A percentile compares a stretch with the other conserved stretches of the same genome.
Conservation (phyloP, 345 rosid species). For the Hibiscus mutabilis region DNA sequence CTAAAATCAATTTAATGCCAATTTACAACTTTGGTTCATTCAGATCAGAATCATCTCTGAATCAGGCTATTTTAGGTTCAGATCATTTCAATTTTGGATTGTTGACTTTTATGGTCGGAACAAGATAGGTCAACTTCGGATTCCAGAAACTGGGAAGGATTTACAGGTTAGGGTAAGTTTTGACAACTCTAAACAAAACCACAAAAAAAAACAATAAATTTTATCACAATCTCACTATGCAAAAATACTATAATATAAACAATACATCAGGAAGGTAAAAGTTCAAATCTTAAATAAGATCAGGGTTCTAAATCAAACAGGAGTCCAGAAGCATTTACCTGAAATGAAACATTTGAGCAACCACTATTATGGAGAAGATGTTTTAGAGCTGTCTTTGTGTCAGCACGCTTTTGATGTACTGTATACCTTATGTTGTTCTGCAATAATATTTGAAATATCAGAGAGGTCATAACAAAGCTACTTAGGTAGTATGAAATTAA, state of each 20-base stretch:
- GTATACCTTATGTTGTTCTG: conserved; percentile 39
- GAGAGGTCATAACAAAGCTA: neutral
- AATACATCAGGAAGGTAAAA: neutral
- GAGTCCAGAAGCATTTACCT: conserved; percentile 25
- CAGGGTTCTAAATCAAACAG: conserved; percentile 1
- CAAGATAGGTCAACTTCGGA: neutral
- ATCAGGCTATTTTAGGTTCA: neutral
- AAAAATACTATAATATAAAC: neutral
- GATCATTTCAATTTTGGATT: neutral
- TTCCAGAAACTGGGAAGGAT: neutral
- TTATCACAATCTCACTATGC: neutral
- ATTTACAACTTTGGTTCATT: neutral
- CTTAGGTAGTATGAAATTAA: neutral
- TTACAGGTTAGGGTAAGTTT: neutral
- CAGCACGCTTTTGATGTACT: conserved; percentile 48
- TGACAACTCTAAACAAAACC: neutral
- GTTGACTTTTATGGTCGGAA: neutral
- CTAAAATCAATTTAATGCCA: neutral
- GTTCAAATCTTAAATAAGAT: neutral
- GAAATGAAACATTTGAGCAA: conserved; percentile 22
- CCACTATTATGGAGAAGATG: conserved; percentile 35
- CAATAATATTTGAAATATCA: conserved; percentile 13
- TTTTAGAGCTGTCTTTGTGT: conserved; percentile 46
- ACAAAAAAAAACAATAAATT: neutral
- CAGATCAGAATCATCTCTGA: neutral